A percentile compares a stretch with the other conserved stretches of the same genome.
phyloP scores from a whole-genome alignment of 352 stramenopile species.

The Phytophthora citricola region DNA sequence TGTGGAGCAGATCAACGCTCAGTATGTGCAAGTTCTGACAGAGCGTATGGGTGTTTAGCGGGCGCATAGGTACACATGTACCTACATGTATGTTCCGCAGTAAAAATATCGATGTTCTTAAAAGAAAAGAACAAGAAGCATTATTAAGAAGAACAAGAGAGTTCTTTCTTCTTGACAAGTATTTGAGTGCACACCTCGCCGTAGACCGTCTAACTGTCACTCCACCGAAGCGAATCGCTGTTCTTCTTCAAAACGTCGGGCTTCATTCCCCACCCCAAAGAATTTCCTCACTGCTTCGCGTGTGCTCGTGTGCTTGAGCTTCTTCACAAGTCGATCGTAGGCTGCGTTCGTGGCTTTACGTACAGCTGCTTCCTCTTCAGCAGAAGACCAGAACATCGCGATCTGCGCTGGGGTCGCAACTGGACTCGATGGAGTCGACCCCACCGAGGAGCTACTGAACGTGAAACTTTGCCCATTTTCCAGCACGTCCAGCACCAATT shows the following conservation, averaged over 20 bases:
- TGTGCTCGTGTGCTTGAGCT: slow-evolving; percentile 16
- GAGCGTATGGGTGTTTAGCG: neutral
- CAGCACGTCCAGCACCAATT: neutral
- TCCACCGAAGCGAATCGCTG: slow-evolving; percentile 18
- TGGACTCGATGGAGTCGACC: neutral
- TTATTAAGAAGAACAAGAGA: no score
- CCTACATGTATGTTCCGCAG: no score
- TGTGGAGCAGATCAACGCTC: slow-evolving; percentile 33
- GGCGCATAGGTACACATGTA: no score
- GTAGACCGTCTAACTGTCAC: slow-evolving; percentile 1
- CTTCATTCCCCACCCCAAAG: slow-evolving; percentile 24
- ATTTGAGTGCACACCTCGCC: no score
- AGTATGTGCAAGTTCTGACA: slow-evolving; percentile 37
- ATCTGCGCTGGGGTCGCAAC: slow-evolving; percentile 8
- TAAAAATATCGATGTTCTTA: no score
- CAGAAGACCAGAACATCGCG: slow-evolving; percentile 31
- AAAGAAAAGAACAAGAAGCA: no score
- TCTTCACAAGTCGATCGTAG: slow-evolving; percentile 37
- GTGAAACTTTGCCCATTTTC: neutral
- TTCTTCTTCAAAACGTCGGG: slow-evolving; percentile 24
- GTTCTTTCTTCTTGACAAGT: no score
- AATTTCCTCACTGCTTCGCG: slow-evolving; percentile 18
- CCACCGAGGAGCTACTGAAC: slow-evolving; percentile 10
- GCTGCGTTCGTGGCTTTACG: slow-evolving; percentile 24
- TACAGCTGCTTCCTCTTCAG: slow-evolving; percentile 32